phyloP scores from a whole-genome alignment of 1,284 basidiomycete species.

The Ustilago trichophora region DNA sequence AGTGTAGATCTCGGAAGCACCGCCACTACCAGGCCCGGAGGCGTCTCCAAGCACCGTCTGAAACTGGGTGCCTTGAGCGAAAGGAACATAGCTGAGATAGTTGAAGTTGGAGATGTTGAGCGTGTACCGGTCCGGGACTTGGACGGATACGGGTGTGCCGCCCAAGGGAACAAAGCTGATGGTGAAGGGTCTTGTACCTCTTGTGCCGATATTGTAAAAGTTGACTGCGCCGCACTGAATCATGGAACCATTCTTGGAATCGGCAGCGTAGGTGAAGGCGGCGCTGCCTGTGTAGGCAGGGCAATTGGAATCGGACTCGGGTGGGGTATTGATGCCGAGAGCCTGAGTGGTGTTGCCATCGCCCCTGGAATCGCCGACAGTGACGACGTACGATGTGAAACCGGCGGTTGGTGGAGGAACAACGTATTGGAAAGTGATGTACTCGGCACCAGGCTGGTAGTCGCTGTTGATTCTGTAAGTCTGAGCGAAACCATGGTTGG shows the following conservation, averaged over 20 bases:
- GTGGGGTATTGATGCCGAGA: constrained; percentile 27
- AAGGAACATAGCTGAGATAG: constrained; percentile 34
- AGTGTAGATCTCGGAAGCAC: constrained; percentile 40
- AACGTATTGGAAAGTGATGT: constrained; percentile 51
- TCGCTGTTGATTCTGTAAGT: constrained; percentile 41
- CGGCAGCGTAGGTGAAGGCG: constrained; percentile 42
- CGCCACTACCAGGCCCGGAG: constrained; percentile 43
- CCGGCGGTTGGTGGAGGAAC: constrained; percentile 34
- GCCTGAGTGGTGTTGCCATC: constrained; percentile 47
- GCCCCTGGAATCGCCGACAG: constrained; percentile 41
- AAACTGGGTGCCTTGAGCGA: constrained; percentile 44
- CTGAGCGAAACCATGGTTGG: constrained; percentile 38
- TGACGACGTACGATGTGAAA: constrained; percentile 39
- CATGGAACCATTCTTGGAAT: constrained; percentile 35
- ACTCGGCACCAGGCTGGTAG: constrained; percentile 35
- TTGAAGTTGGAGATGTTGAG: constrained; percentile 44
- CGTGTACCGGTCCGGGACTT: constrained; percentile 32
- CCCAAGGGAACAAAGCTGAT: constrained; percentile 48
- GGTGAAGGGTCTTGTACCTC: constrained; percentile 50
- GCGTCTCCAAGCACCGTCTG: constrained; percentile 47
- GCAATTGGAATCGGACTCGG: constrained; percentile 17
- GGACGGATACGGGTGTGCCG: constrained; percentile 32
- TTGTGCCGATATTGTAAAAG: constrained; percentile 48
- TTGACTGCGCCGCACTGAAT: constrained; percentile 42
- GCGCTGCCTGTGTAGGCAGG: constrained; percentile 35